A percentile compares a stretch with the other conserved stretches of the same genome.
phyloP scores from a whole-genome alignment of 257 asterid species.

The Solanum phureja region DNA sequence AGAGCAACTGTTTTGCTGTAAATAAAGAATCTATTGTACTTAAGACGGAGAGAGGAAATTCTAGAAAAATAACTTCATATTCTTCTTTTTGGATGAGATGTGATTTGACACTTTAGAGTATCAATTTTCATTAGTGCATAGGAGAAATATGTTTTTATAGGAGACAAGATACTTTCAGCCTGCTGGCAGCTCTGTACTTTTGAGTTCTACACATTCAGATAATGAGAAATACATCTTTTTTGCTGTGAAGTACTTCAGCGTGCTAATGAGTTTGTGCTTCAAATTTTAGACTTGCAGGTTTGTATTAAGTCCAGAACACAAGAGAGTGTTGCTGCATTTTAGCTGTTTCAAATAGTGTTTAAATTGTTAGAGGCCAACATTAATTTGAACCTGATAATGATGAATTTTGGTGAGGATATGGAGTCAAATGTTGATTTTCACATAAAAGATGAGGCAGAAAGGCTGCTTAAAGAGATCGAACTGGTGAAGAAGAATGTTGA shows the following conservation, averaged over 20 bases:
- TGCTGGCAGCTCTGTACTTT: not conserved
- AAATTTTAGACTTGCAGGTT: not conserved
- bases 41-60: not conserved
- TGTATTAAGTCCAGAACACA: not conserved
- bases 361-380: not conserved
- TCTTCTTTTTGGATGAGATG: not conserved
- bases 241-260: not conserved
- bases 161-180: not conserved
- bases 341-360: not conserved
- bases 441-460: not conserved
- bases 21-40: not conserved
- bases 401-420: not conserved
- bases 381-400: not conserved
- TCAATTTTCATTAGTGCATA: not conserved
- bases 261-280: not conserved
- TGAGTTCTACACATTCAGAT: not conserved
- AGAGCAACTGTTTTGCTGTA: not conserved
- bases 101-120: not conserved
- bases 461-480: not conserved
- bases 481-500: not conserved
- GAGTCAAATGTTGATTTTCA: not conserved
- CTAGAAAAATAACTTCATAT: not conserved
- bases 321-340: not conserved
- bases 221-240: not conserved
- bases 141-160: not conserved